These are phyloP conservation scores for Hortaea sp. DNA, from an alignment of 2,329 filamentous ascomycete genomes.

Conservation along the genomic window DNA sequence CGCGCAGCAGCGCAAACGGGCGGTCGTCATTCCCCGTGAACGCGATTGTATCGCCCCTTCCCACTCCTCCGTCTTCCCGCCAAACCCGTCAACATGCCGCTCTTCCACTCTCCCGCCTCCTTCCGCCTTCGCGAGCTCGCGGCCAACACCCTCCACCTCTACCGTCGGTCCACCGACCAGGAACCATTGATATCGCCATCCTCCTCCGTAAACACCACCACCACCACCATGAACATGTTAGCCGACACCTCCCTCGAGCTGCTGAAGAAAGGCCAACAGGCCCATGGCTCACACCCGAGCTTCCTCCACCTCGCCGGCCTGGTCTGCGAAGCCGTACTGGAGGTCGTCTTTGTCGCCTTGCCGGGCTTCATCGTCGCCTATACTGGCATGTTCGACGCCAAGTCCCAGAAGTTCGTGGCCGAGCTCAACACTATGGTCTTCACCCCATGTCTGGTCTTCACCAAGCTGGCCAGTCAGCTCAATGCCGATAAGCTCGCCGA, in stretches of 20 bases:
- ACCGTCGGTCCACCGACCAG: slow-evolving; percentile 16
- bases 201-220: slow-evolving; percentile 19
- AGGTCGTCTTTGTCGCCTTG: slow-evolving; percentile 88
- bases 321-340: slow-evolving; percentile 88
- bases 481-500: slow-evolving; percentile 84
- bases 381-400: slow-evolving; percentile 85
- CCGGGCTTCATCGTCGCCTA: slow-evolving; percentile 89
- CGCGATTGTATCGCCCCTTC: too few relatives aligned
- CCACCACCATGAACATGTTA: slow-evolving; percentile 20
- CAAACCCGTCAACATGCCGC: slow-evolving; percentile 22
- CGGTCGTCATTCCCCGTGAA: too few relatives aligned
- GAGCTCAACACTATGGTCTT: slow-evolving; percentile 95
- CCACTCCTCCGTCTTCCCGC: neutral
- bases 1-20: too few relatives aligned
- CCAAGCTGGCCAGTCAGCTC: slow-evolving; percentile 88
- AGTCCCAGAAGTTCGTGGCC: slow-evolving; percentile 91
- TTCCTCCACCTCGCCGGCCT: slow-evolving; percentile 63
- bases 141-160: slow-evolving; percentile 25
- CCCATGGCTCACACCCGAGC: slow-evolving; percentile 45
- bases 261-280: slow-evolving; percentile 3
- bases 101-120: slow-evolving; percentile 40
- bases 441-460: slow-evolving; percentile 95
- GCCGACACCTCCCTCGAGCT: slow-evolving; percentile 20
- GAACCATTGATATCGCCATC: slow-evolving; percentile 4
- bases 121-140: slow-evolving; percentile 27